phyloP scores from a whole-genome alignment of 805 yeast species.

The Metschnikowia arizonensis region DNA sequence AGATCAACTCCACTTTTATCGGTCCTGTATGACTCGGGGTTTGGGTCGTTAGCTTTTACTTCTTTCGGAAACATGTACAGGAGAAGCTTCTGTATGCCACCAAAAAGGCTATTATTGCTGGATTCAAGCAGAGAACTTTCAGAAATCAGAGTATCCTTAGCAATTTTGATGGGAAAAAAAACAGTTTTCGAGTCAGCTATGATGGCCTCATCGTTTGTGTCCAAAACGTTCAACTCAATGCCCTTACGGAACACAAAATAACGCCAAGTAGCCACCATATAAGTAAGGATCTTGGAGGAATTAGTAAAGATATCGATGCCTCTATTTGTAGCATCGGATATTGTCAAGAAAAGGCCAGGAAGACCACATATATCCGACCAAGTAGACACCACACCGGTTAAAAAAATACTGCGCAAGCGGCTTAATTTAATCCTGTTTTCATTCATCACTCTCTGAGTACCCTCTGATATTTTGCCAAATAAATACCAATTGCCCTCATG shows the following conservation, averaged over 20 bases:
- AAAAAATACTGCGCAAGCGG: slow-evolving; percentile 59
- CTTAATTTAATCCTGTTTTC: slow-evolving; percentile 57
- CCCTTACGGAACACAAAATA: slow-evolving; percentile 81
- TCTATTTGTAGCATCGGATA: slow-evolving; percentile 70
- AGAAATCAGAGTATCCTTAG: slow-evolving; percentile 2
- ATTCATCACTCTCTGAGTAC: slow-evolving; percentile 71
- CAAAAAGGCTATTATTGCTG: background rate
- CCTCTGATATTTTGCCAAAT: slow-evolving; percentile 82
- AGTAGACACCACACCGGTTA: slow-evolving; percentile 64
- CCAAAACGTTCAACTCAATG: slow-evolving; percentile 43
- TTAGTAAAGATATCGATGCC: slow-evolving; percentile 51
- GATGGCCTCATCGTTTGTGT: slow-evolving; percentile 26
- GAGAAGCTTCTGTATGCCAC: slow-evolving; percentile 35
- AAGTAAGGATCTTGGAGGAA: slow-evolving; percentile 30
- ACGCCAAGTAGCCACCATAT: slow-evolving; percentile 76
- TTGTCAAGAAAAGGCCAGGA: slow-evolving; percentile 82
- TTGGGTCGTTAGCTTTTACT: slow-evolving; percentile 36
- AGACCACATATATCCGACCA: slow-evolving; percentile 89
- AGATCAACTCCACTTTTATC: slow-evolving; percentile 37
- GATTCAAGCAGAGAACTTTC: background rate
- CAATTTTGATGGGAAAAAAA: slow-evolving; percentile 36
- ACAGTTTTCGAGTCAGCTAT: slow-evolving; percentile 36
- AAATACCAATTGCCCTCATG: slow-evolving; percentile 53
- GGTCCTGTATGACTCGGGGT: slow-evolving; percentile 34
- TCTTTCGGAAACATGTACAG: slow-evolving; percentile 57